Percentiles rank a stretch among this genome's conserved stretches.
These are phyloP conservation scores for Candida coleopterorum DNA, from an alignment of 805 yeast genomes.

Conservation along the genomic window DNA sequence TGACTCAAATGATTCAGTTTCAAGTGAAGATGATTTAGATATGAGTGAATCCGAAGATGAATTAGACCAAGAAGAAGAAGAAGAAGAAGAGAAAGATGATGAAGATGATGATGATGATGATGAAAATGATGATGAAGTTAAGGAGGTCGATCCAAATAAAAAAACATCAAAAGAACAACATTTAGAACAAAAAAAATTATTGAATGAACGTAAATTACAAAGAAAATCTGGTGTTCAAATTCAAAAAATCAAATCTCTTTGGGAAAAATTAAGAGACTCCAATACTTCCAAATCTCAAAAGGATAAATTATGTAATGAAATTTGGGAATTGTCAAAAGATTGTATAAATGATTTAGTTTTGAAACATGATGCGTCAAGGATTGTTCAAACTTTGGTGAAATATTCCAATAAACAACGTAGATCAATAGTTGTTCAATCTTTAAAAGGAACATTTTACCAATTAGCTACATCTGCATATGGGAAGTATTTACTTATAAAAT, in stretches of 20 bases:
- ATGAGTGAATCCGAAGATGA: slow-evolving; percentile 29
- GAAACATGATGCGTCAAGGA: slow-evolving; percentile 95
- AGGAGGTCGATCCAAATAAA: slow-evolving; percentile 39
- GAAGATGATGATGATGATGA: slow-evolving; percentile 19
- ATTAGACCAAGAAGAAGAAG: slow-evolving; percentile 15
- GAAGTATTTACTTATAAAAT: slow-evolving; percentile 81
- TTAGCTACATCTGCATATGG: slow-evolving; percentile 93
- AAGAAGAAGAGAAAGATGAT: slow-evolving; percentile 16
- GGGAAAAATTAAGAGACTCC: slow-evolving; percentile 90
- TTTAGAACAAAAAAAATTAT: slow-evolving; percentile 73
- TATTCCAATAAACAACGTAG: slow-evolving; percentile 79
- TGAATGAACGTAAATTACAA: slow-evolving; percentile 78
- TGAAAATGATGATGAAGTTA: slow-evolving; percentile 19
- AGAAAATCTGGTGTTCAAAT: slow-evolving; percentile 87
- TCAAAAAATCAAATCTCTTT: slow-evolving; percentile 74
- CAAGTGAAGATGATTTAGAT: slow-evolving; percentile 16
- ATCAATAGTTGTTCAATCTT: slow-evolving; percentile 57
- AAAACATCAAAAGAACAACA: slow-evolving; percentile 63
- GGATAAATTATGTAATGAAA: slow-evolving; percentile 72
- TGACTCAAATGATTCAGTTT: slow-evolving; percentile 12
- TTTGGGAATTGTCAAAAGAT: slow-evolving; percentile 78
- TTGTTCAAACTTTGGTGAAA: slow-evolving; percentile 89
- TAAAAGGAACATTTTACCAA: slow-evolving; percentile 72
- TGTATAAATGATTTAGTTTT: slow-evolving; percentile 78
- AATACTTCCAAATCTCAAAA: slow-evolving; percentile 73